These are phyloP conservation scores for Penicillium egyptiacum DNA, from an alignment of 495 filamentous ascomycete species.

Conservation along the genomic window DNA sequence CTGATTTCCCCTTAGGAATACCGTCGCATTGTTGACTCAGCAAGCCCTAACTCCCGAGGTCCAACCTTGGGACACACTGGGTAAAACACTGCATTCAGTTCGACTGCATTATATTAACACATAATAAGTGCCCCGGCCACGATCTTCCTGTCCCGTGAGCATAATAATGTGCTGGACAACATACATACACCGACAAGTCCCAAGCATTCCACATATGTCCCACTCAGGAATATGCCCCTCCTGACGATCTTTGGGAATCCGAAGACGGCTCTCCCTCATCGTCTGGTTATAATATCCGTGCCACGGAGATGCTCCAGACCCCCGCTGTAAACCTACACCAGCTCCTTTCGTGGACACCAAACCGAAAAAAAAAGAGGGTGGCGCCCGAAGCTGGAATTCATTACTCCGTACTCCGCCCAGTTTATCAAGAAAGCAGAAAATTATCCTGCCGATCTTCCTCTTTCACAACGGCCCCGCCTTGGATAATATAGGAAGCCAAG, in stretches of 20 bases:
- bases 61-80: neutral
- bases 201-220: constrained; percentile 10
- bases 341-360: neutral
- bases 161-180: constrained; percentile 5
- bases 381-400: constrained; percentile 3
- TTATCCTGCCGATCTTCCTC: constrained; percentile 3
- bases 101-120: constrained; percentile 1
- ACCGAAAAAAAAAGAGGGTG: neutral
- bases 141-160: neutral
- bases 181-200: constrained; percentile 11
- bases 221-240: constrained; percentile 5
- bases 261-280: constrained; percentile 10
- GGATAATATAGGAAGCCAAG: neutral
- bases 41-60: neutral
- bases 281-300: constrained; percentile 1
- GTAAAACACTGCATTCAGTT: neutral
- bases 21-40: constrained; percentile 8
- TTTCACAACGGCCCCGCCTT: neutral
- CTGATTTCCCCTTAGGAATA: neutral
- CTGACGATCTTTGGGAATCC: constrained; percentile 11
- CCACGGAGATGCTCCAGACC: neutral
- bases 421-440: neutral
- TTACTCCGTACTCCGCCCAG: neutral
- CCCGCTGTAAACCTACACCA: constrained; percentile 6
- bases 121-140: neutral